Base-by-base conservation (phyloP, 108 stramenopile species). In the Cylindrotheca fusiformis region DNA sequence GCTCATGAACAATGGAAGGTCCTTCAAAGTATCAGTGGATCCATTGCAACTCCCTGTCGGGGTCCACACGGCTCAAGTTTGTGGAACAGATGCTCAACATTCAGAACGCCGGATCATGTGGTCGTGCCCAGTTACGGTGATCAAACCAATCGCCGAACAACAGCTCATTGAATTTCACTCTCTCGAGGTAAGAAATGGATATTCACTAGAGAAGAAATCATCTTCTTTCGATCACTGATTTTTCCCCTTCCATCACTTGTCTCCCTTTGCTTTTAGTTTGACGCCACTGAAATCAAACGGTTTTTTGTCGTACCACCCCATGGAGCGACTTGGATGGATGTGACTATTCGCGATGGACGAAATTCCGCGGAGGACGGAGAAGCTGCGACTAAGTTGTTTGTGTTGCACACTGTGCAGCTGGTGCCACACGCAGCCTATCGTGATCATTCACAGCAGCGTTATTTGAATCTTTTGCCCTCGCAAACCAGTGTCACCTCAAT, bases 1-100 rank as follows among this genome's bases (percentile, higher is more conserved):
- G 55, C 41, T 85, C 1, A 67, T 84, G 79, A 74, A 63, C 48
- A 82, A 83, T 47, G 85, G 82, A 25, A 65, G 74, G 23, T 48
- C 68, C 24, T 93, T 97, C 67, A 67, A 71, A n/a, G 64, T 94
- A 31, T 63, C 58, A 1, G 72, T 97, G 28, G 85, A 95, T 76
- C 80, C 91, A 3, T 62, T 74, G 1, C 41, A 56, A 48, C 68
- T 95, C 28, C 46, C 72, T 2, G 77, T 74, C 3, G 94, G 91
- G 18, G 77, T 89, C 8, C 91, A 94, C 67, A 84, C 66, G 45
- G 84, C 86, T 5, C 74, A 65, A 21, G 71, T 95, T 29, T 27
- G 63, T 47, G 90, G 81, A 0, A 56, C 46, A 45, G 82, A 85
- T 62, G 22, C 76, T 5, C 65, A 69, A n/a, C 33, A 76, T 53